Percentiles rank a stretch among this genome's conserved stretches.
These are phyloP conservation scores for Cladosporium sp. DNA, from an alignment of 2,329 filamentous ascomycete species.

Conservation along the genomic window DNA sequence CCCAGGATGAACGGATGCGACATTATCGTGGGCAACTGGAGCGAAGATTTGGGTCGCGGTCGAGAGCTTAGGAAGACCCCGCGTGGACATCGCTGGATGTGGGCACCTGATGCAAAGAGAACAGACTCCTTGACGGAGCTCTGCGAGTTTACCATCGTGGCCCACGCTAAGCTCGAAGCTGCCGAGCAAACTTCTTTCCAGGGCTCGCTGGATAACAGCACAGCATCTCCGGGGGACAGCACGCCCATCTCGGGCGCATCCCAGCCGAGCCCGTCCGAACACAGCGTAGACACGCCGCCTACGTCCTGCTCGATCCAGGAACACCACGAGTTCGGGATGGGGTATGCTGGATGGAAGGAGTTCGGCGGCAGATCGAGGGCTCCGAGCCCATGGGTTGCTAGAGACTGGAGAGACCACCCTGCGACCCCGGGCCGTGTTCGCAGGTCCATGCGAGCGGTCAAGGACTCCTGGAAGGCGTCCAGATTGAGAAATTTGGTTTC, in stretches of 20 bases:
- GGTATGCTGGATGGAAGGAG: not conserved
- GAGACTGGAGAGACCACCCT: not conserved
- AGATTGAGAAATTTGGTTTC: not conserved
- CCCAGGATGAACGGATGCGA: not conserved
- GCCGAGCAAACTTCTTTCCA: not conserved
- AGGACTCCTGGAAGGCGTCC: not conserved
- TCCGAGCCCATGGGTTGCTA: not conserved
- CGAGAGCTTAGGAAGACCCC: too few relatives aligned
- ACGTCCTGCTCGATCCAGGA: not conserved
- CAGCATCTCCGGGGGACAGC: not conserved
- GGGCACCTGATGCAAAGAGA: not conserved
- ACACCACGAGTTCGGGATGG: constrained; percentile 5
- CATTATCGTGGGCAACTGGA: not conserved
- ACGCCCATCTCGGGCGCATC: not conserved
- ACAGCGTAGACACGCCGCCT: not conserved
- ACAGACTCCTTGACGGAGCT: not conserved
- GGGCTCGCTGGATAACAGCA: not conserved
- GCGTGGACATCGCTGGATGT: not conserved
- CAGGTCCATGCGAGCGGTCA: not conserved
- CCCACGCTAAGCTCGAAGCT: not conserved
- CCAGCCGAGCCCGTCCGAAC: not conserved
- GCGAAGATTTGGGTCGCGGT: not conserved
- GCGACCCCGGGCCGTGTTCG: not conserved
- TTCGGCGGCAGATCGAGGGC: not conserved
- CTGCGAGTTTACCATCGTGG: not conserved